phyloP scores from a whole-genome alignment of 768 basidiomycete species.

The Cyclocybe aegerita region DNA sequence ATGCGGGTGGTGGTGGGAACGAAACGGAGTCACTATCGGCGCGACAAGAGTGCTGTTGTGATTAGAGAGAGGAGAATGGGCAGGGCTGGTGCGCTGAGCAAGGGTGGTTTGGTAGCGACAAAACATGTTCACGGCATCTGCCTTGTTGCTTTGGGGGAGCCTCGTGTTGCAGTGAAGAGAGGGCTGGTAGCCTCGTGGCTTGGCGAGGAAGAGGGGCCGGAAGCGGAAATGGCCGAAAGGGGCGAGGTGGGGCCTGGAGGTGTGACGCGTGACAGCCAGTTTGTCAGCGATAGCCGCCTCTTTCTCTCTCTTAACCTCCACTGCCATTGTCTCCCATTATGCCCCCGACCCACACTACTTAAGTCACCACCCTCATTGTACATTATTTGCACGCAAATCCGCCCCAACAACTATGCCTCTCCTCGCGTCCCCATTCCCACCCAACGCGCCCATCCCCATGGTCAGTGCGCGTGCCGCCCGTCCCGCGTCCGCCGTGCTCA shows the following conservation, averaged over 20 bases:
- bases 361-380: conserved; percentile 11
- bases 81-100: background rate
- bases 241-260: conserved; percentile 5
- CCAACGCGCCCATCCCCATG: conserved; percentile 18
- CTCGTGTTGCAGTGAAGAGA: background rate
- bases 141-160: background rate
- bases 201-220: background rate
- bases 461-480: conserved; percentile 19
- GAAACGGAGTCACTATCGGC: background rate
- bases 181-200: background rate
- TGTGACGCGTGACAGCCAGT: background rate
- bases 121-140: background rate
- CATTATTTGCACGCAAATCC: background rate
- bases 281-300: conserved; percentile 5
- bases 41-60: background rate
- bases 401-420: conserved; percentile 17
- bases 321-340: conserved; percentile 42
- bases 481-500: conserved; percentile 7
- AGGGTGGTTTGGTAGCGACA: conserved; percentile 10
- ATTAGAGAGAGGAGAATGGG: background rate
- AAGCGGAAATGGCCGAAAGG: conserved; percentile 2
- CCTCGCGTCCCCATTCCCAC: conserved; percentile 11
- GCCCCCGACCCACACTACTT: conserved; percentile 13
- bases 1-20: conserved; percentile 1
- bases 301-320: conserved; percentile 26